Evolutionary conservation across 176 grass and related monocot genomes (phyloP).

Genomic region (Microstegium vimineum): DNA sequence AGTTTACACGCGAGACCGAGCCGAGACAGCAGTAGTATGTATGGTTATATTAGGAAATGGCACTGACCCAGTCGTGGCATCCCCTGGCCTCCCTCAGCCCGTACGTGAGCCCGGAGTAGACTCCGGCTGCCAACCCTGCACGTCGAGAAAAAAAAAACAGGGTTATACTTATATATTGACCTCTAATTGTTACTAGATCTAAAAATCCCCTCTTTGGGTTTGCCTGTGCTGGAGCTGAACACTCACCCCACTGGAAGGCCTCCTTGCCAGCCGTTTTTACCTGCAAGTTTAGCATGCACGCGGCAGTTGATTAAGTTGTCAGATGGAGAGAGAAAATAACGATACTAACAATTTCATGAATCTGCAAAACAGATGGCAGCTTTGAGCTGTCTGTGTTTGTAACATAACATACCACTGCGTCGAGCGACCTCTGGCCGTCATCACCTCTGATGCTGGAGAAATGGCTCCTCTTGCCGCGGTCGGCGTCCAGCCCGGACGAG

Average conservation of each 20-base stretch:
- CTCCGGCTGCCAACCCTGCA: constrained; percentile 76
- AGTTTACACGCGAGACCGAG: neutral
- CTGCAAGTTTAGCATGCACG: constrained; percentile 24
- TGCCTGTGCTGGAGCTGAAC: neutral
- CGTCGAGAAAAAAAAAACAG: neutral
- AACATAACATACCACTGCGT: constrained; percentile 41
- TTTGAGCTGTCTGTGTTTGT: neutral
- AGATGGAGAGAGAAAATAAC: too few relatives aligned
- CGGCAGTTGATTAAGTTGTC: neutral
- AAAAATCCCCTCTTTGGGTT: too few relatives aligned
- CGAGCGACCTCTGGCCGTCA: constrained; percentile 72
- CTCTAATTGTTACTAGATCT: neutral
- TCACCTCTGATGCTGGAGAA: constrained; percentile 62
- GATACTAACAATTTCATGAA: neutral
- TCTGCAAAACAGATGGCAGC: neutral
- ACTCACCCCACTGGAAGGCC: constrained; percentile 87
- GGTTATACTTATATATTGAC: neutral
- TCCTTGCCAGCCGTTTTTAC: constrained; percentile 70
- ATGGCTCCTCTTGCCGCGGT: constrained; percentile 44
- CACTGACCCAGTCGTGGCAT: constrained; percentile 71
- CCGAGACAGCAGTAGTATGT: neutral
- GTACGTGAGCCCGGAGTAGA: constrained; percentile 81
- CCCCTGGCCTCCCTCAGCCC: constrained; percentile 78
- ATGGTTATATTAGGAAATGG: neutral
- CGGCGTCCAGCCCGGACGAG: constrained; percentile 22